These are phyloP conservation scores for Rhynchosporium agropyri DNA, from an alignment of 2,329 filamentous ascomycete genomes.

Conservation along the genomic window DNA sequence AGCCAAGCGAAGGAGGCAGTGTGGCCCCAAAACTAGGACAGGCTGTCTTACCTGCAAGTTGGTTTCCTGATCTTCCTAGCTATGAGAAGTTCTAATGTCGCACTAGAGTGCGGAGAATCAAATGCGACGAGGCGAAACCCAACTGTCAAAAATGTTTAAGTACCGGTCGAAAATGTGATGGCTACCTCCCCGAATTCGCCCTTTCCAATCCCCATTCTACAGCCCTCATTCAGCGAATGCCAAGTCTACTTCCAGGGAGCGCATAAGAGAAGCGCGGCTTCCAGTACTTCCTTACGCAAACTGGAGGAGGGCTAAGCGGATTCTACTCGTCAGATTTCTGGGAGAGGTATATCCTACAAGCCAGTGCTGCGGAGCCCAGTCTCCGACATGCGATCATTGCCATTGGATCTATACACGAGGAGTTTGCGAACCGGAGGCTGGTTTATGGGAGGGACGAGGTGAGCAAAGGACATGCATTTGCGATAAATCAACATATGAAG, in stretches of 20 bases:
- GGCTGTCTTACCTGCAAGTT: slow-evolving; percentile 39
- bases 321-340: slow-evolving; percentile 38
- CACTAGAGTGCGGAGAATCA: slow-evolving; percentile 33
- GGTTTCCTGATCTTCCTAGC: slow-evolving; percentile 11
- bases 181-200: slow-evolving; percentile 26
- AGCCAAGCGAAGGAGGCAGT: slow-evolving; percentile 22
- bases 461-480: slow-evolving; percentile 31
- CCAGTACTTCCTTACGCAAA: slow-evolving; percentile 36
- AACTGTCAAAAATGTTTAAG: slow-evolving; percentile 32
- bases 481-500: slow-evolving; percentile 39
- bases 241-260: slow-evolving; percentile 32
- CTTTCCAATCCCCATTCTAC: slow-evolving; percentile 14
- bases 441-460: slow-evolving; percentile 19
- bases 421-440: slow-evolving; percentile 32
- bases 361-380: slow-evolving; percentile 33
- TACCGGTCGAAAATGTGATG: slow-evolving; percentile 37
- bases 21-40: slow-evolving; percentile 32
- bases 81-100: slow-evolving; percentile 14
- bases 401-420: slow-evolving; percentile 39
- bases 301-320: slow-evolving; percentile 35
- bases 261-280: slow-evolving; percentile 37
- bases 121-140: slow-evolving; percentile 39
- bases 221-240: slow-evolving; percentile 28
- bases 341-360: slow-evolving; percentile 38
- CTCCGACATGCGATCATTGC: slow-evolving; percentile 40